These are phyloP conservation scores for Striga asiatica DNA, from an alignment of 257 asterid genomes.

Conservation along the genomic window DNA sequence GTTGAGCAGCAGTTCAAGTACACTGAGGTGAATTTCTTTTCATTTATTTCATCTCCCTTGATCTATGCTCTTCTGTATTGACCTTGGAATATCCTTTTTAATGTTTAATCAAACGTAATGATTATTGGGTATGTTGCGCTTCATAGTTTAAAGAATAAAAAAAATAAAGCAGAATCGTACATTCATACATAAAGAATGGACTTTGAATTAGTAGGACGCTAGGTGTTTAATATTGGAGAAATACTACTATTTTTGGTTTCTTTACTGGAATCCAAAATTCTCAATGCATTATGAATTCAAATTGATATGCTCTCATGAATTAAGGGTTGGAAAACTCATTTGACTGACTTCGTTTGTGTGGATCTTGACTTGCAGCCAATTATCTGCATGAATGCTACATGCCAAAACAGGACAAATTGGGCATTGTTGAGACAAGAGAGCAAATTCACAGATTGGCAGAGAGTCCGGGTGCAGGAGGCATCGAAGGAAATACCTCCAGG, in stretches of 20 bases:
- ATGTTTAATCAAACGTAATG: too few relatives aligned
- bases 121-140: too few relatives aligned
- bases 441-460: constrained; percentile 98
- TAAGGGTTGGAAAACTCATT: neutral
- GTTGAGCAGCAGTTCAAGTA: constrained; percentile 94
- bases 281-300: neutral
- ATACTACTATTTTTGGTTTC: neutral
- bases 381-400: constrained; percentile 84
- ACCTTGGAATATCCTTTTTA: too few relatives aligned
- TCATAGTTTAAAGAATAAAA: too few relatives aligned
- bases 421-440: constrained; percentile 95
- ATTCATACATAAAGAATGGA: too few relatives aligned
- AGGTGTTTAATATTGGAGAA: too few relatives aligned
- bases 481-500: constrained; percentile 97
- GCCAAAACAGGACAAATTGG: constrained; percentile 76
- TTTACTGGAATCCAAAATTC: neutral
- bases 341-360: neutral
- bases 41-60: neutral
- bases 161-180: too few relatives aligned
- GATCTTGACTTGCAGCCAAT: constrained; percentile 53
- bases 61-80: too few relatives aligned
- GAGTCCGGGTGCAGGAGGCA: constrained; percentile 94
- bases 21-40: constrained; percentile 75
- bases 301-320: neutral
- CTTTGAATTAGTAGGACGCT: neutral